Evolutionary conservation across 768 basidiomycete genomes (phyloP).

Genomic region (Glaciozyma martinii): DNA sequence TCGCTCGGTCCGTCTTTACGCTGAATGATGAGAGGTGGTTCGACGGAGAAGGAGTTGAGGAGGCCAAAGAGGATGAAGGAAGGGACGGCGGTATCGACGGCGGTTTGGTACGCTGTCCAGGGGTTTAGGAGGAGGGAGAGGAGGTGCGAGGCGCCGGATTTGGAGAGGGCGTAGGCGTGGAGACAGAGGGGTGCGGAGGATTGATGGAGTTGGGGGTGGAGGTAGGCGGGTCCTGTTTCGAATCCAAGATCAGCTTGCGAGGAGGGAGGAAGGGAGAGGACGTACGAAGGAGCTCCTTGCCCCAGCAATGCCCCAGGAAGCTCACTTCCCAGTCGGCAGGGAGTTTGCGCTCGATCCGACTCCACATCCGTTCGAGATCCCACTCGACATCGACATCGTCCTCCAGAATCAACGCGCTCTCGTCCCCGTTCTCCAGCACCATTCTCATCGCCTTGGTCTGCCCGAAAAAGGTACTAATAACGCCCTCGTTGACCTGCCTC

Average conservation of each 20-base stretch:
- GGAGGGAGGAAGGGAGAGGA: not conserved
- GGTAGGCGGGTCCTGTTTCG: constrained; percentile 30
- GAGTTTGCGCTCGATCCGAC: constrained; percentile 17
- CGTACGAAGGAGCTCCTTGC: constrained; percentile 22
- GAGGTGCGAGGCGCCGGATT: constrained; percentile 19
- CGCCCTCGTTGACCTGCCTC: constrained; percentile 30
- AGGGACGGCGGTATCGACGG: constrained; percentile 32
- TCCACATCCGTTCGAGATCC: constrained; percentile 35
- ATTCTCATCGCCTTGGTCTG: constrained; percentile 33
- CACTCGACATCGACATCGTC: constrained; percentile 37
- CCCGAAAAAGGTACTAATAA: constrained; percentile 32
- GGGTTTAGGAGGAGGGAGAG: constrained; percentile 26
- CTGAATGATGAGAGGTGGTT: constrained; percentile 34
- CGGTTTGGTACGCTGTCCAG: constrained; percentile 32
- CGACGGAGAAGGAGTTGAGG: constrained; percentile 24
- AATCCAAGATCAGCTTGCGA: not conserved
- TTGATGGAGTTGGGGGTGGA: constrained; percentile 32
- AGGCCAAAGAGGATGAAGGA: constrained; percentile 16
- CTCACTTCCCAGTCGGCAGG: constrained; percentile 30
- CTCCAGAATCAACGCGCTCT: constrained; percentile 33
- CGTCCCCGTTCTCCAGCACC: constrained; percentile 31
- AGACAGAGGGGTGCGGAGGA: constrained; percentile 34
- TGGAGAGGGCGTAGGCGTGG: constrained; percentile 35
- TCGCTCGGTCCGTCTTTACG: constrained; percentile 33
- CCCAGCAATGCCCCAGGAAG: constrained; percentile 35